phyloP scores from a whole-genome alignment of 345 rosid species.

The Pistacia atlantica region DNA sequence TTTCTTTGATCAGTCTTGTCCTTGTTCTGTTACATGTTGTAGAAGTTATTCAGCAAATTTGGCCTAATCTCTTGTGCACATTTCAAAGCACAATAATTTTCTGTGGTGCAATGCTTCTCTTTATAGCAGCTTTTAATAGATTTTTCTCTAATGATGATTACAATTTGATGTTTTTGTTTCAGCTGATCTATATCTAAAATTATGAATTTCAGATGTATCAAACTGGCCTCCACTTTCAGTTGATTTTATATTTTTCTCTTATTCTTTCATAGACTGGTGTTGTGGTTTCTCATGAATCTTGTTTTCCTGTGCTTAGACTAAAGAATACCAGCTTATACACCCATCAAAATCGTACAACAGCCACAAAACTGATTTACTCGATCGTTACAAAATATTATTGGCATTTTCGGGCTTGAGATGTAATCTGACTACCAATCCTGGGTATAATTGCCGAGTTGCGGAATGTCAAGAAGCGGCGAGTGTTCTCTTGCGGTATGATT shows the following conservation, averaged over 20 bases:
- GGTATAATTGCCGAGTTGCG: slow-evolving; percentile 85
- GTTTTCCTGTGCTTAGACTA: slow-evolving; percentile 57
- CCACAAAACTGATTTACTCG: slow-evolving; percentile 32
- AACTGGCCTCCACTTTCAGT: not conserved
- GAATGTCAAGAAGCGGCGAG: slow-evolving; percentile 96
- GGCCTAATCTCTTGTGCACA: not conserved
- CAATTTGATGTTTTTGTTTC: not conserved
- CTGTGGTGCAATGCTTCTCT: not conserved
- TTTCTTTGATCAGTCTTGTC: not conserved
- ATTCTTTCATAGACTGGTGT: not conserved
- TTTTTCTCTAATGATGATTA: not conserved
- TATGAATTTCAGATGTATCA: slow-evolving; percentile 6
- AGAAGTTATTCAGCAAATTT: not conserved
- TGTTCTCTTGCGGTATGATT: slow-evolving; percentile 68
- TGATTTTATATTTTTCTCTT: slow-evolving; percentile 7
- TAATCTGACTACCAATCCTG: slow-evolving; percentile 85
- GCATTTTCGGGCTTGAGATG: slow-evolving; percentile 95
- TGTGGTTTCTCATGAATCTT: slow-evolving; percentile 33
- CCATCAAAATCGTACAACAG: slow-evolving; percentile 31
- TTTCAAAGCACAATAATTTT: not conserved
- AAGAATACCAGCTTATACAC: slow-evolving; percentile 68
- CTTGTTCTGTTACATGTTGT: too few relatives aligned
- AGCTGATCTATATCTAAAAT: not conserved
- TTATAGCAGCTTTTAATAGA: not conserved
- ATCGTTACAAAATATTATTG: slow-evolving; percentile 76